phyloP scores from a whole-genome alignment of 108 stramenopile species.

The Nannochloropsis oceanica region DNA sequence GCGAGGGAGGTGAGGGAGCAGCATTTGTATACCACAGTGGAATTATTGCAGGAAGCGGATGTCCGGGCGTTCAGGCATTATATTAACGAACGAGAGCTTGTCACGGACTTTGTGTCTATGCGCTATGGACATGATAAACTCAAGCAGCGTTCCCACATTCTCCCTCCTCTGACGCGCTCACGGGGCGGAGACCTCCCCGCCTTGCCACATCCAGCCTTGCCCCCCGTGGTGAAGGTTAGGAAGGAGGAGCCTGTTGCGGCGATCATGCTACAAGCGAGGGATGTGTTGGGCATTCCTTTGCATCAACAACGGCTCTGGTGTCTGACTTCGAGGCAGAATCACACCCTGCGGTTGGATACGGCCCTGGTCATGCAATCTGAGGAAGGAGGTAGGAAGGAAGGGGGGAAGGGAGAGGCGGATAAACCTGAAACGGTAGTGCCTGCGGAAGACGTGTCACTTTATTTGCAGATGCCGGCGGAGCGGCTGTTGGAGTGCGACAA shows the following conservation, averaged over 20 bases:
- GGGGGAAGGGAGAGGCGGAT: no score
- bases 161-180: not conserved
- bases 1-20: conserved; percentile 17
- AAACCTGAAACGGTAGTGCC: no score
- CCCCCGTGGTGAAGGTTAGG: not conserved
- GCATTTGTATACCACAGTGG: conserved; percentile 14
- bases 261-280: not conserved
- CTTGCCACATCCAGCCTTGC: not conserved
- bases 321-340: not conserved
- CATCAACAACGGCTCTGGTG: conserved; percentile 7
- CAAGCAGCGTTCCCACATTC: not conserved
- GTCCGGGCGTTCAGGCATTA: not conserved
- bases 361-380: not conserved
- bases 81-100: no score
- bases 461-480: no score
- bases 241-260: conserved; percentile 2
- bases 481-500: no score
- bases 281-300: not conserved
- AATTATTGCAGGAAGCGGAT: not conserved
- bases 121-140: not conserved
- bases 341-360: conserved; percentile 4
- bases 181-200: not conserved
- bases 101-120: not conserved
- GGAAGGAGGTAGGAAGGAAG: no score
- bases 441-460: no score